These are phyloP conservation scores for Aspergillus fructus DNA, from an alignment of 2,329 filamentous ascomycete genomes.

Conservation along the genomic window DNA sequence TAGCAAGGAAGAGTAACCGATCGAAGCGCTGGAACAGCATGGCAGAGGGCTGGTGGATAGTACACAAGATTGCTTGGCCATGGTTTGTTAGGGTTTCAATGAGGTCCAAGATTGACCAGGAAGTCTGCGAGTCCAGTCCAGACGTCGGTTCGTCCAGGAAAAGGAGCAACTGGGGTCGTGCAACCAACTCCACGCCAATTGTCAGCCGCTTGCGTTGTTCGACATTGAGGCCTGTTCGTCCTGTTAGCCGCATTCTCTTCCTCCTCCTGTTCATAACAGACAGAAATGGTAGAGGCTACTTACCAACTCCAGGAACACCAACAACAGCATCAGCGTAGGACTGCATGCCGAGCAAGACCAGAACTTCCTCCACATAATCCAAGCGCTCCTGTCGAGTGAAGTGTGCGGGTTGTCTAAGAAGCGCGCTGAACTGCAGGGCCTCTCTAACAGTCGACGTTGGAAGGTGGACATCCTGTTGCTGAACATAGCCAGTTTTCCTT, in stretches of 20 bases:
- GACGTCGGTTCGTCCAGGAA: slow-evolving; percentile 96
- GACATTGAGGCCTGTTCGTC: slow-evolving; percentile 50
- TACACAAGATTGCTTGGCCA: slow-evolving; percentile 89
- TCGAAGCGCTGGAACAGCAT: slow-evolving; percentile 89
- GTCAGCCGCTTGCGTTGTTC: slow-evolving; percentile 75
- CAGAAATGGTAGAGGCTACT: too few species aligned
- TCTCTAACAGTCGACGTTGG: slow-evolving; percentile 84
- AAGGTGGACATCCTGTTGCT: slow-evolving; percentile 88
- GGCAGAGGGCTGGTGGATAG: slow-evolving; percentile 92
- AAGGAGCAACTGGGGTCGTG: slow-evolving; percentile 82
- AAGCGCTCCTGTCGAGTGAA: slow-evolving; percentile 75
- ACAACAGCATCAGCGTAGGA: slow-evolving; percentile 87
- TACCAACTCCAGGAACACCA: slow-evolving; percentile 70
- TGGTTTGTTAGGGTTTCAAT: slow-evolving; percentile 85
- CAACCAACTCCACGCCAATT: slow-evolving; percentile 93
- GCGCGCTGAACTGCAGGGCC: slow-evolving; percentile 79
- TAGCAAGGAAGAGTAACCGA: slow-evolving; percentile 62
- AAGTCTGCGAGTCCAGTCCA: slow-evolving; percentile 91
- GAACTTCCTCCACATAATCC: slow-evolving; percentile 84
- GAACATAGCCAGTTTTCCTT: slow-evolving; percentile 86
- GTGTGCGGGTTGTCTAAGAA: slow-evolving; percentile 77
- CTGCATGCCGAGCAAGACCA: slow-evolving; percentile 86
- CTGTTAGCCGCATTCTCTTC: too few species aligned
- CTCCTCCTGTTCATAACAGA: too few species aligned
- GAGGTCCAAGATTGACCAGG: slow-evolving; percentile 86